phyloP scores from a whole-genome alignment of 2,329 filamentous ascomycete species.

The Aphanoascus verrucosus region DNA sequence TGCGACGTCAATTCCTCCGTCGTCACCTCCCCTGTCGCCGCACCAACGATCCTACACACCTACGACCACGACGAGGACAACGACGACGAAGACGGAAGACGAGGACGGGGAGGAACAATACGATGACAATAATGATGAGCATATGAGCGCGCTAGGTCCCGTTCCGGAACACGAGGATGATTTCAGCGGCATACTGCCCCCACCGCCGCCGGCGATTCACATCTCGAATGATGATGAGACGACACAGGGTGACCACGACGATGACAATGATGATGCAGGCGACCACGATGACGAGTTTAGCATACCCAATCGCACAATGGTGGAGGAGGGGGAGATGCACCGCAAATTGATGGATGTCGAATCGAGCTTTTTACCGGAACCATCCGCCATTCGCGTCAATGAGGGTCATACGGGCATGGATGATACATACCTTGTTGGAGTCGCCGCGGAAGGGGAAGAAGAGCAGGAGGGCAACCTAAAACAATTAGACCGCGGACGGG shows the following conservation, averaged over 20 bases:
- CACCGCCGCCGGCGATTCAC: constrained; percentile 10
- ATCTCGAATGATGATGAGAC: constrained; percentile 12
- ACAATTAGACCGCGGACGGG: not conserved
- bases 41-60: constrained; percentile 1
- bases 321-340: constrained; percentile 51
- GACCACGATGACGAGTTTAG: not conserved
- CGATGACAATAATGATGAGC: not conserved
- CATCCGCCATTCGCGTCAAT: constrained; percentile 35
- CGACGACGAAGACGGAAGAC: no score
- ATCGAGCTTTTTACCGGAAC: constrained; percentile 52
- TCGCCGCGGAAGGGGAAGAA: constrained; percentile 21
- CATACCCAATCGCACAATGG: constrained; percentile 31
- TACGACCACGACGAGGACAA: not conserved
- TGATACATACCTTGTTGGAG: constrained; percentile 37
- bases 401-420: constrained; percentile 25
- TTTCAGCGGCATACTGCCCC: constrained; percentile 12
- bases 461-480: not conserved
- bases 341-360: constrained; percentile 51
- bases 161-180: constrained; percentile 10
- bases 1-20: constrained; percentile 6
- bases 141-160: constrained; percentile 4
- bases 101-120: no score
- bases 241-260: constrained; percentile 10
- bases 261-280: constrained; percentile 14
- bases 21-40: constrained; percentile 11